Base-by-base conservation (phyloP, 345 rosid genomes). In the Lumnitzera racemosa region DNA sequence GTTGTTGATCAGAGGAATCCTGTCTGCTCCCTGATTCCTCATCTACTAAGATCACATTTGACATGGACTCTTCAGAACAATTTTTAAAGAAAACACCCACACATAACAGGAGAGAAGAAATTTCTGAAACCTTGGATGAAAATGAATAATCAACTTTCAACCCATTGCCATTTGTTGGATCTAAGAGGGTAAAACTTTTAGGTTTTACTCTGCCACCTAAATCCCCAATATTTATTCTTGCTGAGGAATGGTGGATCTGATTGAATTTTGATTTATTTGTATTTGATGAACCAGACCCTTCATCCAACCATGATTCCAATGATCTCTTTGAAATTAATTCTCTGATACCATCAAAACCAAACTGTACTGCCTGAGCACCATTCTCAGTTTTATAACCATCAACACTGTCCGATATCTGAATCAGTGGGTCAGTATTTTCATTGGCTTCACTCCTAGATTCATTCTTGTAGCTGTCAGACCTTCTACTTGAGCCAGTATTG, bases 271-370 rank as follows among this genome's bases (percentile, higher is more conserved):
- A 77, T 53, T 67, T 61, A 59, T 73, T 73, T 24, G 63, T 73
- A 51, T 68, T 80, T 72, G 81, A 74, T 57, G 83, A 73, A 74
- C 70, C 76, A 75, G 96, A 83, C 60, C 83, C 87, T 64, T 88
- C 88, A 58, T 76, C 94, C 78, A 92, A 75, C 96, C 98, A 92
- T 69, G 91, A 74, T 66, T 92, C 98, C 48, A 89, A 78, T 55
- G 89, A 74, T 57, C 67, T 75, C 15, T 75, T 76, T 16, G 86
- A 83, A 77, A 89, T 82, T 63, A 86, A 68, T 64, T 81, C 89
- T 57, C 68, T 90, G 57, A 76, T 53, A 67, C 74, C 83, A 61
- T 61, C 60, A 61, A 73, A 67, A 50, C 59, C 65, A 53, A 74
- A 67, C 55, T 56, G 63, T 55, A 70, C 70, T 61, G 53, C 78